A percentile compares a stretch with the other conserved stretches of the same genome.
phyloP scores from a whole-genome alignment of 208 protist genomes.

The Herpetomonas muscarum region DNA sequence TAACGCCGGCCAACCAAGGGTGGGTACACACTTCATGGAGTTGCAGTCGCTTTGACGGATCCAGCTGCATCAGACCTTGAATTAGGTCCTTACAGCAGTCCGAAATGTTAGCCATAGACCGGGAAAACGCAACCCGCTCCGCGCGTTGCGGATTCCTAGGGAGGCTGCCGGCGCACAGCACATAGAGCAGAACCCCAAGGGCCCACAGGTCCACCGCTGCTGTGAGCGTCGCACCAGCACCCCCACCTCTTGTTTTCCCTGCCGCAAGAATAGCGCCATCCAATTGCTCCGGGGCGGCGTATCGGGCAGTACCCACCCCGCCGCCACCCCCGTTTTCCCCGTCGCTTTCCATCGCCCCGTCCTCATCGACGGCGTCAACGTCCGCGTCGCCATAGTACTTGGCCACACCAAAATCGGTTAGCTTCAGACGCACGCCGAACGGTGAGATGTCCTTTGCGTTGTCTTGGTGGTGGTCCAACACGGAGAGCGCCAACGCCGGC shows the following conservation, averaged over 20 bases:
- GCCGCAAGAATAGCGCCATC: neutral
- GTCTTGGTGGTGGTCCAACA: conserved; percentile 36
- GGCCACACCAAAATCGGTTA: conserved; percentile 78
- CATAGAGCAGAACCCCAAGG: conserved; percentile 67
- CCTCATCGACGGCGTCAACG: conserved; percentile 5
- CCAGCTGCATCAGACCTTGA: conserved; percentile 27
- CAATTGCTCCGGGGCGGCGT: conserved; percentile 67
- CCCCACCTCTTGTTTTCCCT: neutral
- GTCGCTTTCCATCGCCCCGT: conserved; percentile 3
- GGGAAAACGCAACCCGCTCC: conserved; percentile 16
- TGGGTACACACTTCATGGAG: conserved; percentile 34
- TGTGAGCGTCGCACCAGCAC: conserved; percentile 4
- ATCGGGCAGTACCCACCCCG: conserved; percentile 47
- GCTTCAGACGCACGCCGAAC: conserved; percentile 46
- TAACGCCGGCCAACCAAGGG: conserved; percentile 33
- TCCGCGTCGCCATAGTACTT: conserved; percentile 37
- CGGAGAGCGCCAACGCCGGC: conserved; percentile 14
- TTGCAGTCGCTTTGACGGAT: conserved; percentile 25
- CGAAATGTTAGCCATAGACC: conserved; percentile 32
- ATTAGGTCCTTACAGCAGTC: conserved; percentile 38
- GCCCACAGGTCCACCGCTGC: conserved; percentile 66
- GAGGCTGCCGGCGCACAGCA: conserved; percentile 65
- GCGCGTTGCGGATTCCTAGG: conserved; percentile 22
- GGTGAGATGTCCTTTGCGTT: conserved; percentile 30
- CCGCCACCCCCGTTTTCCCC: conserved; percentile 4